A percentile compares a stretch with the other conserved stretches of the same genome.
phyloP scores from a whole-genome alignment of 768 basidiomycete genomes.

The Gloeostereum incarnatum region DNA sequence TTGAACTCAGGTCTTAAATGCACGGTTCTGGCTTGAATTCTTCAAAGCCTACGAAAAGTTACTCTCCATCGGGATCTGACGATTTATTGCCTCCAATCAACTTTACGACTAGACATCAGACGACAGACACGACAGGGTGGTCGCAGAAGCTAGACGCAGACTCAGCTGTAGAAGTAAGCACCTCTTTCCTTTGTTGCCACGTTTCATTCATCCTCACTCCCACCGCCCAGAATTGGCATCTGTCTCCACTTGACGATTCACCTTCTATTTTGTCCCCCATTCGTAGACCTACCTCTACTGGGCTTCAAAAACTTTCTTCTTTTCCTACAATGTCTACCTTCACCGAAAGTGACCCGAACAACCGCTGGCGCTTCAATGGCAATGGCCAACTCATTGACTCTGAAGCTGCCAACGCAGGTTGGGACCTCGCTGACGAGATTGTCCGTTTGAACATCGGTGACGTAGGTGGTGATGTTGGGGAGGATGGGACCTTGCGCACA shows the following conservation, averaged over 20 bases:
- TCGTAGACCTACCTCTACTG: conserved; percentile 19
- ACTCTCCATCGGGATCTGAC: conserved; percentile 22
- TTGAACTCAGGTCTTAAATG: conserved; percentile 49
- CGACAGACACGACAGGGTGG: conserved; percentile 38
- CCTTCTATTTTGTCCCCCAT: conserved; percentile 22
- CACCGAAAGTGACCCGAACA: conserved; percentile 28
- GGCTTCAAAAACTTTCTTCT: conserved; percentile 27
- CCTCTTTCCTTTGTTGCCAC: conserved; percentile 23
- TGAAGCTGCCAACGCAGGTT: conserved; percentile 40
- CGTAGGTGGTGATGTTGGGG: conserved; percentile 34
- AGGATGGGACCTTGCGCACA: conserved; percentile 53
- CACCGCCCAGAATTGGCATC: conserved; percentile 36
- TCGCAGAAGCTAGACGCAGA: conserved; percentile 35
- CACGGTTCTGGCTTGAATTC: conserved; percentile 62
- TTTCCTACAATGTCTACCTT: conserved; percentile 37
- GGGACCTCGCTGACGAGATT: conserved; percentile 70
- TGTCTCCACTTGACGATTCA: conserved; percentile 28
- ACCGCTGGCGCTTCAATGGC: conserved; percentile 57
- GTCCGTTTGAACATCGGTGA: conserved; percentile 62
- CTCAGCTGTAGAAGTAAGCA: conserved; percentile 35
- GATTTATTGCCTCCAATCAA: conserved; percentile 25
- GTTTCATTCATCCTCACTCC: conserved; percentile 14
- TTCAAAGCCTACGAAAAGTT: conserved; percentile 40
- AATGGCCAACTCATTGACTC: conserved; percentile 57
- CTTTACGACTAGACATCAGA: conserved; percentile 20